These are phyloP conservation scores for Gynandropsis gynandra DNA, from an alignment of 345 rosid genomes.

Conservation along the genomic window DNA sequence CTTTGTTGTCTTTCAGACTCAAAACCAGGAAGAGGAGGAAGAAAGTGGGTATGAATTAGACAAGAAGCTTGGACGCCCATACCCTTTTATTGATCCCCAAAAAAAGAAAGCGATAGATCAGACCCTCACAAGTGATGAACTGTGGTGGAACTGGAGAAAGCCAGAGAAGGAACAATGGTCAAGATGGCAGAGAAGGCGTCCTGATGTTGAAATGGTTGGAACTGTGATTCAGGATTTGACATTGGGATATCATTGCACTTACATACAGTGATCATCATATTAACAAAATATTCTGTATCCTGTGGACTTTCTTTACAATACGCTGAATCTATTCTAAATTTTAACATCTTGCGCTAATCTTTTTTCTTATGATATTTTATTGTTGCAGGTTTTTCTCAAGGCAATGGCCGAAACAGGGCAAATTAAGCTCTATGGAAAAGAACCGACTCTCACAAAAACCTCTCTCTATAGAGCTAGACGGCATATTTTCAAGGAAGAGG, in stretches of 20 bases:
- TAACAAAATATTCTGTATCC: no score
- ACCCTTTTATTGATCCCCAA: conserved; percentile 80
- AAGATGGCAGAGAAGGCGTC: conserved; percentile 92
- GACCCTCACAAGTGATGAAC: conserved; percentile 60
- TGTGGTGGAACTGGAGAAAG: no score
- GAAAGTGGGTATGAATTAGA: conserved; percentile 55
- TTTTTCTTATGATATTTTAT: conserved; percentile 1
- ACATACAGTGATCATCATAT: no score
- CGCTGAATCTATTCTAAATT: no score
- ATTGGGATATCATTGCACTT: no score
- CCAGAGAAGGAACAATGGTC: conserved; percentile 82
- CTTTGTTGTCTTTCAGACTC: conserved; percentile 60
- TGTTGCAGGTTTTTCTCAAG: conserved; percentile 77
- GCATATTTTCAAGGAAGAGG: conserved; percentile 87
- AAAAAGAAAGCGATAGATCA: conserved; percentile 58
- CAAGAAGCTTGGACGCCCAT: no score
- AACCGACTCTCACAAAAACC: no score
- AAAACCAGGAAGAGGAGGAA: conserved; percentile 32
- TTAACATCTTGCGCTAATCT: neutral
- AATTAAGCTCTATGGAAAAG: no score
- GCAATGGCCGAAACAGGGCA: conserved; percentile 96
- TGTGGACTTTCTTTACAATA: no score
- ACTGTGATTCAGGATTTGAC: neutral
- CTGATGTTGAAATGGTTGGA: conserved; percentile 87
- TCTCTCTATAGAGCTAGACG: no score